A percentile compares a stretch with the other conserved stretches of the same genome.
These are phyloP conservation scores for Obelidium mucronatum DNA, from an alignment of 192 early-diverging fungal genomes.

Conservation along the genomic window DNA sequence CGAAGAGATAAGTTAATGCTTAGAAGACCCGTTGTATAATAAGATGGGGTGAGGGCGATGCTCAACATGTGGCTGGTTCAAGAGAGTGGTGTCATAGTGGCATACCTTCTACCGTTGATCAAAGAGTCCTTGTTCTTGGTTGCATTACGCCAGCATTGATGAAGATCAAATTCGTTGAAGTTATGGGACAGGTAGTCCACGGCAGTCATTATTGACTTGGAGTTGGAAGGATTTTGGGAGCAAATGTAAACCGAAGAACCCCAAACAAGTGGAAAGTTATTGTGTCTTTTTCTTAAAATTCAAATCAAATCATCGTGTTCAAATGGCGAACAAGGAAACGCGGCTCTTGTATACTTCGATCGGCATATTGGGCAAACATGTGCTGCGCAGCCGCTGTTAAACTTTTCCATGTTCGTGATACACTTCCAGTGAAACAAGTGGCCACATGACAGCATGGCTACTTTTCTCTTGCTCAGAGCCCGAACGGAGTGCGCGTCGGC, in stretches of 20 bases:
- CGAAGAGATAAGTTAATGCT: too few relatives aligned
- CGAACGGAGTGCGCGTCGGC: background rate
- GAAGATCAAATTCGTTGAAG: constrained; percentile 55
- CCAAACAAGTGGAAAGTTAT: too few relatives aligned
- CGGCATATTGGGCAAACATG: background rate
- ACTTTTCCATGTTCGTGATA: constrained; percentile 28
- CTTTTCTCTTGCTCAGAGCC: background rate
- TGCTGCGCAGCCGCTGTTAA: background rate
- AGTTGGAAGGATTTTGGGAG: too few relatives aligned
- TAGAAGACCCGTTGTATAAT: background rate
- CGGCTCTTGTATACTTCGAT: background rate
- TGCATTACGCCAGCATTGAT: constrained; percentile 56
- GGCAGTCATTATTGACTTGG: constrained; percentile 17
- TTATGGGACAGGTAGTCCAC: constrained; percentile 52
- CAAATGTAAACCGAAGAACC: too few relatives aligned
- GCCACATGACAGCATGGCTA: constrained; percentile 26
- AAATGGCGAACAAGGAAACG: too few relatives aligned
- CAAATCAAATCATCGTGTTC: too few relatives aligned
- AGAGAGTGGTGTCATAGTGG: background rate
- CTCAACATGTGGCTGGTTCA: too few relatives aligned
- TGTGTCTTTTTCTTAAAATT: too few relatives aligned
- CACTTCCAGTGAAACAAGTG: constrained; percentile 22
- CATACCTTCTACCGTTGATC: constrained; percentile 43
- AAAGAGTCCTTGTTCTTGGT: constrained; percentile 51
- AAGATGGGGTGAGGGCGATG: background rate